Percentiles rank a stretch among this genome's conserved stretches.
Evolutionary conservation across 2,329 filamentous ascomycete species (phyloP).

Genomic region (Xylariomycetidae sp.): DNA sequence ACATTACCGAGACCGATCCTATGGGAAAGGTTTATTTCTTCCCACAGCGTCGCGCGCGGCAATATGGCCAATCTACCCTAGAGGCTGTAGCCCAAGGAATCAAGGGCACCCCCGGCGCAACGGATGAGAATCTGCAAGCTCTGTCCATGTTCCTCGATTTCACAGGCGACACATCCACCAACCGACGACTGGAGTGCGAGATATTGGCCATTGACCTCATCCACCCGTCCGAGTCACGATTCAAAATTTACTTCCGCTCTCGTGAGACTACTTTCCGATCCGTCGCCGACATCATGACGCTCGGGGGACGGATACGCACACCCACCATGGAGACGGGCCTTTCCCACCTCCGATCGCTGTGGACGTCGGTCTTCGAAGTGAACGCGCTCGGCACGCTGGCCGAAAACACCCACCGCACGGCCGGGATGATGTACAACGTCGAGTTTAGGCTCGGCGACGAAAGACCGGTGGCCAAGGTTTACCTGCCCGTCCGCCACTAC

Average conservation of each 20-base stretch:
- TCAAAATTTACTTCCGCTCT: slow-evolving; percentile 10
- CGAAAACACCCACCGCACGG: slow-evolving; percentile 6
- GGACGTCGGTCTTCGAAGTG: too few species aligned
- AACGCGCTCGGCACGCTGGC: slow-evolving; percentile 2
- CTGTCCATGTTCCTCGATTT: slow-evolving; percentile 6
- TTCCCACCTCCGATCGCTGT: slow-evolving; percentile 4
- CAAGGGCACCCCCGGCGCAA: slow-evolving; percentile 2
- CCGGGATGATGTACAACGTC: slow-evolving; percentile 11
- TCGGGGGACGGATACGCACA: slow-evolving; percentile 2
- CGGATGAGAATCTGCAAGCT: not conserved
- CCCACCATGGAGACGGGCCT: slow-evolving; percentile 4
- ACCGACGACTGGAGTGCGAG: slow-evolving; percentile 5
- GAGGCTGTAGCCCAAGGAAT: slow-evolving; percentile 2
- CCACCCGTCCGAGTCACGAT: slow-evolving; percentile 4
- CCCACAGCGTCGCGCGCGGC: slow-evolving; percentile 3
- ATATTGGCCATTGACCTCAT: slow-evolving; percentile 12
- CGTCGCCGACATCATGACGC: slow-evolving; percentile 2
- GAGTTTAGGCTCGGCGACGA: slow-evolving; percentile 7
- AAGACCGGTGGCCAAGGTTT: slow-evolving; percentile 6
- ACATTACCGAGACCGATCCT: slow-evolving; percentile 2
- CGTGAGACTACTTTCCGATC: slow-evolving; percentile 7
- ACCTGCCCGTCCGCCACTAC: slow-evolving; percentile 13
- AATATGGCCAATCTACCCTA: slow-evolving; percentile 1
- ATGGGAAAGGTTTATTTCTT: slow-evolving; percentile 9
- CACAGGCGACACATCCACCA: not conserved